Evolutionary conservation across 2,329 filamentous ascomycete species (phyloP).

Genomic region (Penicillium sp.): DNA sequence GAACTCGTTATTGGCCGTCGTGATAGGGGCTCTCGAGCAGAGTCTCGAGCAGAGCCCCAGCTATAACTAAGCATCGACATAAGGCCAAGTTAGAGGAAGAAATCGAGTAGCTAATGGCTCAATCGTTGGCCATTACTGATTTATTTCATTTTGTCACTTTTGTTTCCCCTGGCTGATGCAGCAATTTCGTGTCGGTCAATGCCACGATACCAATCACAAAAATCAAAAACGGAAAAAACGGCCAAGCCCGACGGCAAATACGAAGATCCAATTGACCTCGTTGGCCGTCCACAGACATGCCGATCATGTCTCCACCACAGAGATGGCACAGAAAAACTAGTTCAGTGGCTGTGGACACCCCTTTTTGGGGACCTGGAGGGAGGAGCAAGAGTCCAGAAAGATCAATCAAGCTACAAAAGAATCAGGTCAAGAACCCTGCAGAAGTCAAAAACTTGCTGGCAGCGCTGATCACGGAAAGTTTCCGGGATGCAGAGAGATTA

Average conservation of each 20-base stretch:
- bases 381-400: background rate
- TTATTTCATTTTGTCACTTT: constrained; percentile 1
- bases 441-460: constrained; percentile 11
- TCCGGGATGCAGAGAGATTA: background rate
- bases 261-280: constrained; percentile 32
- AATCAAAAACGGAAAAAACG: constrained; percentile 5
- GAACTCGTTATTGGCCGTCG: constrained; percentile 37
- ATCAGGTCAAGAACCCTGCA: constrained; percentile 2
- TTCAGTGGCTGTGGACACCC: constrained; percentile 12
- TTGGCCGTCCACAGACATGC: constrained; percentile 46
- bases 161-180: background rate
- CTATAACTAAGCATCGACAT: constrained; percentile 30
- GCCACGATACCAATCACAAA: background rate
- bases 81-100: constrained; percentile 33
- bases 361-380: constrained; percentile 12
- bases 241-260: constrained; percentile 4
- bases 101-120: background rate
- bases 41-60: constrained; percentile 39
- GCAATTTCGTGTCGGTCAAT: background rate
- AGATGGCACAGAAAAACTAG: background rate
- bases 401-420: background rate
- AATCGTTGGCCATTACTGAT: constrained; percentile 12
- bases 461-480: constrained; percentile 14
- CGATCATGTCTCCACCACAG: constrained; percentile 11
- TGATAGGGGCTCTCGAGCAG: constrained; percentile 42